phyloP scores from a whole-genome alignment of 352 stramenopile species.

The Phytophthora melonis region DNA sequence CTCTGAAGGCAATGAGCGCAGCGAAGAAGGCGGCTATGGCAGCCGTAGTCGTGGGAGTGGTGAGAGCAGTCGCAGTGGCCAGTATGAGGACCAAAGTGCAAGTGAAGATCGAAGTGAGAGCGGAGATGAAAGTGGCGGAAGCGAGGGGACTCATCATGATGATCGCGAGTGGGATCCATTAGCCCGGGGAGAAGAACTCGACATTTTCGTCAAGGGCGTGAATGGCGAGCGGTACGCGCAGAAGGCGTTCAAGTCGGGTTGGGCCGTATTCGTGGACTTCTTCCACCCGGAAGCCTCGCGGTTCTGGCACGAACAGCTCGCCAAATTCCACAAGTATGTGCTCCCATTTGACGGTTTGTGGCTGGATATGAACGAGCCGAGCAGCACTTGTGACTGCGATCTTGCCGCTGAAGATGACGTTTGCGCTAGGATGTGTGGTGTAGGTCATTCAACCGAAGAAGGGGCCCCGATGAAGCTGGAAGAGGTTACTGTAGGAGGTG shows the following conservation, averaged over 20 bases:
- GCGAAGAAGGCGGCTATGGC: background rate
- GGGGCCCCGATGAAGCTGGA: constrained; percentile 8
- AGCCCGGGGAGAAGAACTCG: constrained; percentile 48
- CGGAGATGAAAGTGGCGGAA: constrained; percentile 8
- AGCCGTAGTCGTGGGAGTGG: background rate
- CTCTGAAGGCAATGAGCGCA: background rate
- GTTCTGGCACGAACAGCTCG: constrained; percentile 79
- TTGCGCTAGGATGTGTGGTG: constrained; percentile 38
- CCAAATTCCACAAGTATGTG: constrained; percentile 63
- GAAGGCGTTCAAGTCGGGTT: constrained; percentile 71
- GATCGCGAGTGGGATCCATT: constrained; percentile 42
- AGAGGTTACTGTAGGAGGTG: constrained; percentile 20
- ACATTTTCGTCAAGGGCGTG: constrained; percentile 85
- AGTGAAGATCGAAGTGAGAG: background rate
- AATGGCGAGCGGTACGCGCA: constrained; percentile 68
- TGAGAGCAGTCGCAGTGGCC: background rate
- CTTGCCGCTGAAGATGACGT: constrained; percentile 48
- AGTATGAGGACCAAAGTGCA: background rate
- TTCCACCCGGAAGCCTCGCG: constrained; percentile 76
- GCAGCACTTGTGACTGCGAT: constrained; percentile 67
- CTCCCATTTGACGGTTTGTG: constrained; percentile 85
- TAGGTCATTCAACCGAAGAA: constrained; percentile 6
- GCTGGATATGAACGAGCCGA: constrained; percentile 88
- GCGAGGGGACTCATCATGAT: background rate
- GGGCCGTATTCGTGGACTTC: constrained; percentile 87